Evolutionary conservation across 768 basidiomycete genomes (phyloP).

Genomic region (Leccinum olivaceopallidum): DNA sequence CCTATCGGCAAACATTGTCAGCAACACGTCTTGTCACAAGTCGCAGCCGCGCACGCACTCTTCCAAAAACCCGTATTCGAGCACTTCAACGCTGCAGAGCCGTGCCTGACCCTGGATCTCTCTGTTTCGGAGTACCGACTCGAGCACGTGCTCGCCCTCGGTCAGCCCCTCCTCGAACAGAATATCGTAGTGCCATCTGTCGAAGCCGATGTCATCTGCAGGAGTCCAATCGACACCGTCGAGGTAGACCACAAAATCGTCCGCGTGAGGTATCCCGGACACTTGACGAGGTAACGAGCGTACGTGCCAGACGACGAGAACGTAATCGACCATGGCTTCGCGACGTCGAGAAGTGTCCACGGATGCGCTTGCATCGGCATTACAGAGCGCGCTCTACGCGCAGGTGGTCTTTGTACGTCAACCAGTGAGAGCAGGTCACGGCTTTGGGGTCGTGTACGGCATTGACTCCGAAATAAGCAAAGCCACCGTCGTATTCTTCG

Average conservation of each 20-base stretch:
- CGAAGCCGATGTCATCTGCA: constrained; percentile 54
- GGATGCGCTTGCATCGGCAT: constrained; percentile 79
- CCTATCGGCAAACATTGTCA: constrained; percentile 24
- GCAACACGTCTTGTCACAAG: background rate
- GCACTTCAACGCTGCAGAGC: constrained; percentile 70
- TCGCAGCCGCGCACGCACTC: constrained; percentile 45
- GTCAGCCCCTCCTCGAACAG: constrained; percentile 39
- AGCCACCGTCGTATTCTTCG: constrained; percentile 84
- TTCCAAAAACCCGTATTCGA: constrained; percentile 65
- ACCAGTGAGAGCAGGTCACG: constrained; percentile 74
- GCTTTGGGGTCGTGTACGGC: constrained; percentile 45
- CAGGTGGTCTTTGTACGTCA: constrained; percentile 39
- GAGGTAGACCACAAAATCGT: constrained; percentile 58
- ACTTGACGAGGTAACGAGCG: constrained; percentile 58
- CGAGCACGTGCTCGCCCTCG: constrained; percentile 56
- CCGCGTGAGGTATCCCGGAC: constrained; percentile 61
- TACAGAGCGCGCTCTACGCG: constrained; percentile 61
- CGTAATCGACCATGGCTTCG: constrained; percentile 53
- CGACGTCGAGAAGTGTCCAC: constrained; percentile 69
- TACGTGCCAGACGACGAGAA: constrained; percentile 70
- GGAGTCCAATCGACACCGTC: constrained; percentile 63
- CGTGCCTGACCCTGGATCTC: constrained; percentile 58
- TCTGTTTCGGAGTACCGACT: constrained; percentile 53
- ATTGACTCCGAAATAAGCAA: constrained; percentile 70
- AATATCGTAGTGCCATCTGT: constrained; percentile 78